Evolutionary conservation across 1,139 yeast species (phyloP), one percentile per base, ranked within the genome.

Genomic region (Kodamaea arcana): DNA sequence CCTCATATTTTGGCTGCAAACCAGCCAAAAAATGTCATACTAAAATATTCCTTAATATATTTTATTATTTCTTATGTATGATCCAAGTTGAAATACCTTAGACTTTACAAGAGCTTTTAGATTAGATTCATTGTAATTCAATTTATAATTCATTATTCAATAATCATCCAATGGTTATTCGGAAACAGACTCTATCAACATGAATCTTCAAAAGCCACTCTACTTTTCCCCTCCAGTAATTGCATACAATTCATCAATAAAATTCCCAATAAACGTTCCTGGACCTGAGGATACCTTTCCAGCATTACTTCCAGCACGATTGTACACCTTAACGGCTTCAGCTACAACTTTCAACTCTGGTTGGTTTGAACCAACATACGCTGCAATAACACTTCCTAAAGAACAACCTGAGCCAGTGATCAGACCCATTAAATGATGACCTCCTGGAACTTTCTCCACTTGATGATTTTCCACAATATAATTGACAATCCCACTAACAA

Each of bases 391-490:
- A 33, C 92, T 80, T 1, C 95, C 95, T 31, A 87, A 62, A 0
- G 92, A 75, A 45, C 97, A 90, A 0, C 97, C 97, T 2, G 94
- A 72, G 0, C 95, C 97, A 0, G 97, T 88, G n/a, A 88, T 74
- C 11, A 64, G 54, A 1, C 84, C 83, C 83, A 88, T 81, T 29
- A 80, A 51, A 14, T 65, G 58, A 45, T 80, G 73, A 0, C 95
- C 94, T 11, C 92, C 94, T 2, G 53, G 43, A 3, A 78, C 55
- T 2, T 36, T 43, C 3, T 43, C 34, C 17, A 39, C 39, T n/a
- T 41, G 29, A 1, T 29, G 34, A 2, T 46, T 51, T 31, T 52
- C 50, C 12, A 62, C 47, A 1, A 69, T 45, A 38, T 56, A 60
- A 41, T 68, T 67, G 5, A 31, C 39, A 2, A 49, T 43, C 0